A percentile compares a stretch with the other conserved stretches of the same genome.
Conservation (phyloP, 768 basidiomycete genomes). For the Termitomyces sp. region DNA sequence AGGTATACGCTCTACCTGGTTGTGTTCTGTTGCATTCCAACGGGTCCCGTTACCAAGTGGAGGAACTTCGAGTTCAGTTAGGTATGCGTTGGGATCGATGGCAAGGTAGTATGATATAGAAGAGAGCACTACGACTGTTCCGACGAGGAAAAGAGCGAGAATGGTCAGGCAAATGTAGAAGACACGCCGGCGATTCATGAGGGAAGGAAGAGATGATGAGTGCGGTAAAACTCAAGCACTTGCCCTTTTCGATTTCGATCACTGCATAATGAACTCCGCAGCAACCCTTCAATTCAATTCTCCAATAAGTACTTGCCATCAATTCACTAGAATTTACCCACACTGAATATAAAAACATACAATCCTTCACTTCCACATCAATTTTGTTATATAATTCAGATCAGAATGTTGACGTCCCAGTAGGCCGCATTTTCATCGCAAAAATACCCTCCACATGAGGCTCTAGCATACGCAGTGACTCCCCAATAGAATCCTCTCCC, state of each 20-base stretch:
- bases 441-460: constrained; percentile 47
- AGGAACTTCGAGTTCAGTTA: constrained; percentile 74
- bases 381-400: not conserved
- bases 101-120: constrained; percentile 87
- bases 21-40: constrained; percentile 60
- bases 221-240: constrained; percentile 2
- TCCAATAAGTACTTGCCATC: not conserved
- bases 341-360: too few species aligned
- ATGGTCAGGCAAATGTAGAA: constrained; percentile 39
- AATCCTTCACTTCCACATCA: too few species aligned
- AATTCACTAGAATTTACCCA: not conserved
- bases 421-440: constrained; percentile 33
- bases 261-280: constrained; percentile 3
- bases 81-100: constrained; percentile 73
- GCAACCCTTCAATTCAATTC: not conserved
- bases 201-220: constrained; percentile 5
- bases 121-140: constrained; percentile 87
- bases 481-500: constrained; percentile 45
- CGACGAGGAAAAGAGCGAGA: constrained; percentile 74
- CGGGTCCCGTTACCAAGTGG: constrained; percentile 46
- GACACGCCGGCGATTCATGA: constrained; percentile 41
- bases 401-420: constrained; percentile 18
- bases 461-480: constrained; percentile 42
- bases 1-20: constrained; percentile 71
- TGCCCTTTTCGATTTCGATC: not conserved